These are phyloP conservation scores for Colletotrichum sansevieriae DNA, from an alignment of 2,329 filamentous ascomycete genomes.

Conservation along the genomic window DNA sequence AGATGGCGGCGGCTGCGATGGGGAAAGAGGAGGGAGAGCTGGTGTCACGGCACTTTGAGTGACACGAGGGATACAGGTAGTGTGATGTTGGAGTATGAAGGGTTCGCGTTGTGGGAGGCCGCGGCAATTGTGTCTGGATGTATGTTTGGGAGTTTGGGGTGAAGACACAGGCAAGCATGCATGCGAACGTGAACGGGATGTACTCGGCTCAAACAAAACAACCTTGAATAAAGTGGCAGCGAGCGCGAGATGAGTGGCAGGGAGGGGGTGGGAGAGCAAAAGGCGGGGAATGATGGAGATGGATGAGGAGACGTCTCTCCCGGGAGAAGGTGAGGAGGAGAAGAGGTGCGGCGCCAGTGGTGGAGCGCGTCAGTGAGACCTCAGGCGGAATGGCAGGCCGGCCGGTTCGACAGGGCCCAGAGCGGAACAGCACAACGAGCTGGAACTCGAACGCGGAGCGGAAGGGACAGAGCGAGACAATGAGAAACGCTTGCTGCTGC, in stretches of 20 bases:
- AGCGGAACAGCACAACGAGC: constrained; percentile 13
- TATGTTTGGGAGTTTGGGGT: constrained; percentile 37
- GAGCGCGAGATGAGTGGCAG: constrained; percentile 41
- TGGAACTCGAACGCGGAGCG: constrained; percentile 22
- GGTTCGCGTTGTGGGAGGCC: constrained; percentile 21
- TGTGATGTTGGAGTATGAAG: constrained; percentile 33
- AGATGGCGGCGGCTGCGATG: constrained; percentile 17
- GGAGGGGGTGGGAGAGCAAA: constrained; percentile 46
- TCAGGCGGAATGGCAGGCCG: background rate
- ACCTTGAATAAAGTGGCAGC: constrained; percentile 42
- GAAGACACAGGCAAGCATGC: constrained; percentile 37
- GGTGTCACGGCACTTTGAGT: constrained; percentile 34
- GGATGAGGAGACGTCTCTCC: constrained; percentile 39
- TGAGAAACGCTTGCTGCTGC: constrained; percentile 30
- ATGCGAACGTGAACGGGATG: constrained; percentile 28
- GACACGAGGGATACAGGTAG: constrained; percentile 33
- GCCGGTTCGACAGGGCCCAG: constrained; percentile 11
- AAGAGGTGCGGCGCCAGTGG: constrained; percentile 20
- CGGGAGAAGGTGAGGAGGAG: constrained; percentile 40
- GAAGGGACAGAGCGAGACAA: constrained; percentile 23
- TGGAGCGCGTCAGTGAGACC: background rate
- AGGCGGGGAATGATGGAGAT: constrained; percentile 44
- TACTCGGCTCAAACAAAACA: constrained; percentile 39
- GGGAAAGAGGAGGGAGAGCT: constrained; percentile 19
- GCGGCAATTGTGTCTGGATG: constrained; percentile 33